Conservation (phyloP, 352 stramenopile species). For the Phytophthora uliginosa region DNA sequence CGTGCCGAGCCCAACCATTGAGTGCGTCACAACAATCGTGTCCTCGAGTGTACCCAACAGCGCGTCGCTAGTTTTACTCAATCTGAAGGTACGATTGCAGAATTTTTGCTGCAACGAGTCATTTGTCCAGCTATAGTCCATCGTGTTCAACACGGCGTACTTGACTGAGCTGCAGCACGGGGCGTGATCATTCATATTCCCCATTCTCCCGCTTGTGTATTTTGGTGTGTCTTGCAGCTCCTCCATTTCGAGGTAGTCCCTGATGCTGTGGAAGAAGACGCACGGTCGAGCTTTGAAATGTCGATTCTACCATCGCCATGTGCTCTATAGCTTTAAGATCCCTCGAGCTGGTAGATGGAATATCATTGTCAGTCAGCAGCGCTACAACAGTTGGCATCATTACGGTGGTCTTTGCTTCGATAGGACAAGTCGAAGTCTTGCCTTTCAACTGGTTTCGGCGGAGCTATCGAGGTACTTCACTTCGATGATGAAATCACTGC, state of each 20-base stretch:
- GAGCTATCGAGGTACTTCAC: too few relatives aligned
- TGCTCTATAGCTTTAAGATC: conserved; percentile 15
- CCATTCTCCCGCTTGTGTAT: conserved; percentile 18
- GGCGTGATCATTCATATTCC: conserved; percentile 24
- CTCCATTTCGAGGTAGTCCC: conserved; percentile 16
- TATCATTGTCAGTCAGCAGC: conserved; percentile 14
- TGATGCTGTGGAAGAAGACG: conserved; percentile 31
- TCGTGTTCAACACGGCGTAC: conserved; percentile 30
- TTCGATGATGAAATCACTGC: too few relatives aligned
- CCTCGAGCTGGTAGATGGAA: conserved; percentile 13
- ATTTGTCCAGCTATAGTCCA: conserved; percentile 22
- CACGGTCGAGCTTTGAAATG: conserved; percentile 24
- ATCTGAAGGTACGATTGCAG: conserved; percentile 12
- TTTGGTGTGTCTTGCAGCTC: conserved; percentile 27
- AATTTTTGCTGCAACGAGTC: conserved; percentile 26
- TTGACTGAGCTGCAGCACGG: conserved; percentile 31
- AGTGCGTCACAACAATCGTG: conserved; percentile 31
- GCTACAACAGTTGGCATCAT: conserved; percentile 17
- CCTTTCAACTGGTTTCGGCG: too few relatives aligned
- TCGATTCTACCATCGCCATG: conserved; percentile 12
- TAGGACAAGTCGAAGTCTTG: neutral
- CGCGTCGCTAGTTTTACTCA: conserved; percentile 14
- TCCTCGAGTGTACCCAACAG: conserved; percentile 9
- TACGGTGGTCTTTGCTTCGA: neutral
- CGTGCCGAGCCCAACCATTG: conserved; percentile 25